These are phyloP conservation scores for Cunninghamia lanceolata DNA, from an alignment of 75 land plant genomes.

Conservation along the genomic window DNA sequence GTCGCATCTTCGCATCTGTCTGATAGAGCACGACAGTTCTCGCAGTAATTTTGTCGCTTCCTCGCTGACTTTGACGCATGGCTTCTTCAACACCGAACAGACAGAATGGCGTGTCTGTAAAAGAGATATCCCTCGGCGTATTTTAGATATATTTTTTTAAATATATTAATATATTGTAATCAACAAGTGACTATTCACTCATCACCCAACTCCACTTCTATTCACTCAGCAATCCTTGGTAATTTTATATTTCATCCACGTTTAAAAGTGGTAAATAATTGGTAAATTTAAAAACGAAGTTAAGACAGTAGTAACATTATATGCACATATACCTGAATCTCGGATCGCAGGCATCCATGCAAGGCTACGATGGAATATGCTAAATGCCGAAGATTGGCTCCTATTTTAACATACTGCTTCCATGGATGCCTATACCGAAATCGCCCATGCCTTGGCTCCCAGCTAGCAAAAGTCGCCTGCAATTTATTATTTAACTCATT, in stretches of 20 bases:
- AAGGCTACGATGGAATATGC: conserved; percentile 68
- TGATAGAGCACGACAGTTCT: conserved; percentile 51
- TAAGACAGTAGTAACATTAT: too few species aligned
- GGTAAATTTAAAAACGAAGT: too few species aligned
- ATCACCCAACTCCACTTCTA: too few species aligned
- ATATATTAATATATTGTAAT: neutral
- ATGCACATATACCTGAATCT: conserved; percentile 62
- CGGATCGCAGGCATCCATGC: conserved; percentile 71
- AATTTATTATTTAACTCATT: neutral
- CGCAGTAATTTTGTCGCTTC: conserved; percentile 46
- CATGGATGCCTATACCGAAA: too few species aligned
- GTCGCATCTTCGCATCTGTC: conserved; percentile 28
- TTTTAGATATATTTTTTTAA: too few species aligned
- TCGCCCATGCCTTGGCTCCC: too few species aligned
- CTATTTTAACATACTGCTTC: conserved; percentile 66
- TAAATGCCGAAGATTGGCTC: conserved; percentile 54
- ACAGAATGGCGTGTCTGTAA: conserved; percentile 45
- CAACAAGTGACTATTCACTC: too few species aligned
- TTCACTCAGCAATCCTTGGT: too few species aligned
- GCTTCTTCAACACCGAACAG: conserved; percentile 45
- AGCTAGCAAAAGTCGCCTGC: conserved; percentile 70
- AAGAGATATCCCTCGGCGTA: too few species aligned
- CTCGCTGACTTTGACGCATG: conserved; percentile 40
- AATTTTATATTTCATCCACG: too few species aligned
- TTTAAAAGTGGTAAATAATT: too few species aligned